Evolutionary conservation across 805 yeast species (phyloP).

Genomic region (Cyberlindnera amylophila): DNA sequence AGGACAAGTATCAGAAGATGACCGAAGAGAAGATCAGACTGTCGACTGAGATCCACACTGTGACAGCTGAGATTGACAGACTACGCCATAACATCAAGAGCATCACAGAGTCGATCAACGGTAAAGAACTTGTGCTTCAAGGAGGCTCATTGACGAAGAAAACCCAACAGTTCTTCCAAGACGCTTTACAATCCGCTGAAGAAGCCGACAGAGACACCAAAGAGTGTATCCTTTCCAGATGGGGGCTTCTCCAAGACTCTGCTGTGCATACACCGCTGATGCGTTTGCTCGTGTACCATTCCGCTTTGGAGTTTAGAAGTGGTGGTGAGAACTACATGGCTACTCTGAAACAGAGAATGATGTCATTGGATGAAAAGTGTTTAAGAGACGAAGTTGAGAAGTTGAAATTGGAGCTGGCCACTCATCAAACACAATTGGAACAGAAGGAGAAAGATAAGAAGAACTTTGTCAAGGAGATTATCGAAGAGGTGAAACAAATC

Average conservation of each 20-base stretch:
- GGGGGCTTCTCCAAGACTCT: not conserved
- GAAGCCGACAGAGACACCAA: not conserved
- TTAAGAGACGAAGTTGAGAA: too few relatives aligned
- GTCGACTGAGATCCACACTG: too few relatives aligned
- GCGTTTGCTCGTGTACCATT: not conserved
- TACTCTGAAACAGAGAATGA: too few relatives aligned
- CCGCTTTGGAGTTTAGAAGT: not conserved
- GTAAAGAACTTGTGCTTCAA: too few relatives aligned
- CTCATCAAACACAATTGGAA: not conserved
- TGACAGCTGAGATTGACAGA: too few relatives aligned
- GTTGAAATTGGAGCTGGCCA: not conserved
- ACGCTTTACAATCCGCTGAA: not conserved
- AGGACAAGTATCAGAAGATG: too few relatives aligned
- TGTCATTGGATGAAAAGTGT: too few relatives aligned
- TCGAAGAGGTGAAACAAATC: not conserved
- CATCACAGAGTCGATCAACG: too few relatives aligned
- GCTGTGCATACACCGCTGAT: not conserved
- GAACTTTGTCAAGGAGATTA: not conserved
- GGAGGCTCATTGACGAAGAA: too few relatives aligned
- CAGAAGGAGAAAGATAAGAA: not conserved
- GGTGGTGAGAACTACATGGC: not conserved
- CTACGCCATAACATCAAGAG: too few relatives aligned
- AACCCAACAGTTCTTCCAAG: not conserved
- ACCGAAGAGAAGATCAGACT: too few relatives aligned
- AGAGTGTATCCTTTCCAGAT: not conserved